Conservation (phyloP, 805 yeast species). For the Brettanomyces sp. region DNA sequence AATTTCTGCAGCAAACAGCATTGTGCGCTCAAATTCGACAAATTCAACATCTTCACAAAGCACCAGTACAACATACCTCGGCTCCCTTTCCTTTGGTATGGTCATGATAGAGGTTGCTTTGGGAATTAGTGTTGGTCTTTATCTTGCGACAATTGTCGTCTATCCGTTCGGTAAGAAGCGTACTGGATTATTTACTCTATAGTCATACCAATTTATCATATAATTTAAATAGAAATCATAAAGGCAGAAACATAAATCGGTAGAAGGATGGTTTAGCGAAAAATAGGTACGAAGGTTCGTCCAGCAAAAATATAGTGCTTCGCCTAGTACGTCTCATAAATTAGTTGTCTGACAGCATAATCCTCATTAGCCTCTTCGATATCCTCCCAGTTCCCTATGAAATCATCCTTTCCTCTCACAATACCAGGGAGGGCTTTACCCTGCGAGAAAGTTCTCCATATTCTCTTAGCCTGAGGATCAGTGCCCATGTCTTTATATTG, state of each 20-base stretch:
- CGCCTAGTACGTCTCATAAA: slow-evolving; percentile 50
- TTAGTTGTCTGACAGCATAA: slow-evolving; percentile 50
- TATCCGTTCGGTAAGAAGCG: slow-evolving; percentile 89
- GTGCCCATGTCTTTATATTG: slow-evolving; percentile 76
- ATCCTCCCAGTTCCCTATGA: slow-evolving; percentile 79
- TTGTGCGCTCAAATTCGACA: slow-evolving; percentile 34
- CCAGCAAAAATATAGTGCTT: background rate
- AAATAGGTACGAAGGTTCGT: too few relatives aligned
- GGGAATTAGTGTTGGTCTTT: slow-evolving; percentile 90
- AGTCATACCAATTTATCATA: slow-evolving; percentile 3
- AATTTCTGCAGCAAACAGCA: slow-evolving; percentile 59
- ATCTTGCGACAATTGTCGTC: slow-evolving; percentile 81
- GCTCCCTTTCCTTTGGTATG: slow-evolving; percentile 51
- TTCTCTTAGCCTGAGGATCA: slow-evolving; percentile 72
- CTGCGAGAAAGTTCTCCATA: slow-evolving; percentile 68
- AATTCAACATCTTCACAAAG: slow-evolving; percentile 16
- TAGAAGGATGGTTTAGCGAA: background rate
- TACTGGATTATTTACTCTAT: slow-evolving; percentile 79
- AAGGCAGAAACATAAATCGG: background rate
- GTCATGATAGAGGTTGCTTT: slow-evolving; percentile 90
- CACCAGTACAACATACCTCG: slow-evolving; percentile 2
- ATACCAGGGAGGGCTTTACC: slow-evolving; percentile 80
- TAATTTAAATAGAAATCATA: background rate
- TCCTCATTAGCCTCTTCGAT: slow-evolving; percentile 83
- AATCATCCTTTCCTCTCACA: slow-evolving; percentile 72